Evolutionary conservation across 2,329 filamentous ascomycete genomes (phyloP), one percentile per base, ranked within the genome.

Genomic region (Penicillium sp.): DNA sequence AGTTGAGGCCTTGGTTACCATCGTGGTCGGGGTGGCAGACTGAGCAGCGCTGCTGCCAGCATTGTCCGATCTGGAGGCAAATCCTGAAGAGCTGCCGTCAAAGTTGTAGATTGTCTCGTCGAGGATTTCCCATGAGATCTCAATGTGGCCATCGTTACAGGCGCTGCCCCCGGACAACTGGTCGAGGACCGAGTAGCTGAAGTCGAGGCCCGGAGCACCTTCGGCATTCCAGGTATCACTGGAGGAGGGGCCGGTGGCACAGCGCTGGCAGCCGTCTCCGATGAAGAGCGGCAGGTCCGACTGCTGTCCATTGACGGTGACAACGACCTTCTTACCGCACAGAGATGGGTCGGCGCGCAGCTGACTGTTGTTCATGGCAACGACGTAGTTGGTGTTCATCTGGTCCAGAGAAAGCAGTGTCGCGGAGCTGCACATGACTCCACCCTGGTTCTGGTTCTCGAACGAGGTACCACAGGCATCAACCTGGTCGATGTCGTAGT

Each of bases 351-450:
- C 57, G n/a, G 55, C 49, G 14, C 37, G 10, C n/a, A 63, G 50
- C 37, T 67, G 37, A 43, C 55, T 42, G 59, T 67, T 60, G 59
- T 67, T 59, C 62, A 66, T 54, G 48, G 55, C 56, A 54, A 69
- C 39, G 43, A 67, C 28, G 55, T 63, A 53, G 59, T 66, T 63
- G 17, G 62, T 54, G 59, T 62, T 38, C 31, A 63, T 57, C 12
- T 58, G 17, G 47, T 62, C 8, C 6, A 63, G 48, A n/a, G 56
- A 54, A 45, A 62, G 35, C 6, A 47, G 45, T 8, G 55, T 62
- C 22, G 47, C 3, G 12, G 50, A 54, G 38, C 53, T 59, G 52
- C 62, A 63, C 56, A 54, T 54, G 25, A 63, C 53, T n/a, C 45
- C 48, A 22, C 62, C 62, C 35, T 51, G 20, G 45, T 63, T 63